Evolutionary conservation across 2,329 filamentous ascomycete genomes (phyloP), one percentile per base, ranked within the genome.

Genomic region (Verticillium klebahnii): DNA sequence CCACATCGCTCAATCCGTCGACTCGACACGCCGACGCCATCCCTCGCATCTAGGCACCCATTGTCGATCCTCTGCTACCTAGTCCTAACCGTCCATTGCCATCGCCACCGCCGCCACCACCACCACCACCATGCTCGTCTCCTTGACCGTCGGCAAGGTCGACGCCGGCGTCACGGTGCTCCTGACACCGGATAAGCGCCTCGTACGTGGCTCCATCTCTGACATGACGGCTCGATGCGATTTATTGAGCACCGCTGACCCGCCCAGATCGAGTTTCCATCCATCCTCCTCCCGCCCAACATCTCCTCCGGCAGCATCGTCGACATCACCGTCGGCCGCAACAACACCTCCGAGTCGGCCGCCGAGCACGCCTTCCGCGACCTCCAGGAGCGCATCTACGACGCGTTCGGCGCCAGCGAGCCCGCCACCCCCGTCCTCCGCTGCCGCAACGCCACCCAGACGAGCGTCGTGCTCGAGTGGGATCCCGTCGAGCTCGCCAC

Each of bases 401-500:
- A 85, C 69, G 90, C 91, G 60, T 98, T 98, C 74, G 95, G 95
- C 69, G 86, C 91, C 67, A 82, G 85, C 63, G 89, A 92, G 62
- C 95, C 95, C 36, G 79, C 85, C 29, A 81, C 89, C 1, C 95
- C 95, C 8, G 77, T 90, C 58, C 87, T 99, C 39, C 91, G 93
- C 71, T 96, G 95, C 77, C 90, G 93, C 77, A 99, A 98, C 83
- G 93, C 94, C 61, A 99, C 95, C 1, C 95, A 99, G 78, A 99
- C 95, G n/a, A 96, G 92, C 32, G 90, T 98, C 56, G 95, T 99
- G 40, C 90, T 99, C 59, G 95, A 98, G 78, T 99, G 95, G 95
- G 95, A 98, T 67, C 92, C 94, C 37, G 90, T 99, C 72, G 86
- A 94, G 70, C 87, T 97, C 58, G 95, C 93, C 25, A 98, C 94